Conservation (phyloP, 805 yeast genomes). For the Yarrowia sp. region DNA sequence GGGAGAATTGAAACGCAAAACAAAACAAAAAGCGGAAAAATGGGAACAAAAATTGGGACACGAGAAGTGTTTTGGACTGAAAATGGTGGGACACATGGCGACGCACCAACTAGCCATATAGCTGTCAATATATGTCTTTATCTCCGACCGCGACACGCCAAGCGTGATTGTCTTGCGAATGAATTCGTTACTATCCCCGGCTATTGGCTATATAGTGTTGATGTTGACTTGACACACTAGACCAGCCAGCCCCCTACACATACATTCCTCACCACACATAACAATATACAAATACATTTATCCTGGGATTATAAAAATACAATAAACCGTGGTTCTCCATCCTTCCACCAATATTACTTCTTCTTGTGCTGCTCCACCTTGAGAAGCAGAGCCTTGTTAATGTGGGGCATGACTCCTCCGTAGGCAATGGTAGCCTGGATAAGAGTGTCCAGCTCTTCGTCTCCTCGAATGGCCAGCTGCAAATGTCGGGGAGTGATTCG, state of each 20-base stretch:
- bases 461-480: slow-evolving; percentile 96
- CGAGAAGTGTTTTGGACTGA: too few species aligned
- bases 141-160: too few species aligned
- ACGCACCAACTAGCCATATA: too few species aligned
- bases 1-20: not conserved
- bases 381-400: slow-evolving; percentile 73
- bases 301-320: slow-evolving; percentile 11
- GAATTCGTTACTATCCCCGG: too few species aligned
- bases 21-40: not conserved
- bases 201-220: too few species aligned
- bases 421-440: slow-evolving; percentile 89
- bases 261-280: not conserved
- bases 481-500: slow-evolving; percentile 97
- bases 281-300: slow-evolving; percentile 11
- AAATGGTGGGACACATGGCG: not conserved
- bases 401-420: slow-evolving; percentile 97
- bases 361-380: slow-evolving; percentile 57
- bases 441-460: slow-evolving; percentile 91
- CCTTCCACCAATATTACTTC: slow-evolving; percentile 5
- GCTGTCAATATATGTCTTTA: too few species aligned
- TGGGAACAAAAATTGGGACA: not conserved
- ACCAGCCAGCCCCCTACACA: not conserved
- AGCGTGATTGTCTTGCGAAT: too few species aligned
- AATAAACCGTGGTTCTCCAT: not conserved
- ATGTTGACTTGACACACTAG: too few species aligned